Percentiles rank a stretch among this genome's conserved stretches.
phyloP scores from a whole-genome alignment of 306 rosid species.

The Cyamopsis tetragonoloba region DNA sequence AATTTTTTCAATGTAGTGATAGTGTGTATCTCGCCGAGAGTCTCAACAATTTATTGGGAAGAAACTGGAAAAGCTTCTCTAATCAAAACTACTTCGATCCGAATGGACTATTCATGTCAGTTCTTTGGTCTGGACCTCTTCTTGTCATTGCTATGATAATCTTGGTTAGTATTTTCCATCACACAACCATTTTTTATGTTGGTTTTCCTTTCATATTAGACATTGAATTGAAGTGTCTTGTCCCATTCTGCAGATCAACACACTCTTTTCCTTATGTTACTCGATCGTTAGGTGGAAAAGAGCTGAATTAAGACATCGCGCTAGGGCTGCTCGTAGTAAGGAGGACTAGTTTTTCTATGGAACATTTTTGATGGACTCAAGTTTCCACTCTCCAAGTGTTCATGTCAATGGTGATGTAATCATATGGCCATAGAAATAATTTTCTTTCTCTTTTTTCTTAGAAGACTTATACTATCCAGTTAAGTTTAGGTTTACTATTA shows the following conservation, averaged over 20 bases:
- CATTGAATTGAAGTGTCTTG: constrained; percentile 12
- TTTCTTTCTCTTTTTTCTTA: constrained; percentile 8
- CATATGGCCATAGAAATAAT: background rate
- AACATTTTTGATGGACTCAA: background rate
- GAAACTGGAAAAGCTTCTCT: constrained; percentile 80
- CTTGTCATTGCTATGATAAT: constrained; percentile 77
- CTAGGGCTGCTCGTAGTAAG: constrained; percentile 65
- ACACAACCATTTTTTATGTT: background rate
- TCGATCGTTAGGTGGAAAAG: constrained; percentile 87
- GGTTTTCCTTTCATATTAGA: background rate
- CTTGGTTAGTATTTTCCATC: constrained; percentile 55
- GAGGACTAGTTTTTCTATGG: constrained; percentile 48
- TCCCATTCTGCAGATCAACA: constrained; percentile 67
- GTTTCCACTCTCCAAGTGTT: background rate
- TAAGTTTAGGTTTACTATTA: background rate
- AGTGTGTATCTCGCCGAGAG: constrained; percentile 90
- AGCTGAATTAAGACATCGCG: constrained; percentile 90
- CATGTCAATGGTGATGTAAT: constrained; percentile 10
- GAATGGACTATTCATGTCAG: constrained; percentile 74
- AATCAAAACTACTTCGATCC: constrained; percentile 87
- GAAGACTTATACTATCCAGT: background rate
- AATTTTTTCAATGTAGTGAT: constrained; percentile 56
- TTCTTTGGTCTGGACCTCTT: constrained; percentile 94
- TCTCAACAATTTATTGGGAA: constrained; percentile 49
- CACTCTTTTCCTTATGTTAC: constrained; percentile 78